A percentile compares a stretch with the other conserved stretches of the same genome.
phyloP scores from a whole-genome alignment of 495 filamentous ascomycete species.

The Copromyces sp. region DNA sequence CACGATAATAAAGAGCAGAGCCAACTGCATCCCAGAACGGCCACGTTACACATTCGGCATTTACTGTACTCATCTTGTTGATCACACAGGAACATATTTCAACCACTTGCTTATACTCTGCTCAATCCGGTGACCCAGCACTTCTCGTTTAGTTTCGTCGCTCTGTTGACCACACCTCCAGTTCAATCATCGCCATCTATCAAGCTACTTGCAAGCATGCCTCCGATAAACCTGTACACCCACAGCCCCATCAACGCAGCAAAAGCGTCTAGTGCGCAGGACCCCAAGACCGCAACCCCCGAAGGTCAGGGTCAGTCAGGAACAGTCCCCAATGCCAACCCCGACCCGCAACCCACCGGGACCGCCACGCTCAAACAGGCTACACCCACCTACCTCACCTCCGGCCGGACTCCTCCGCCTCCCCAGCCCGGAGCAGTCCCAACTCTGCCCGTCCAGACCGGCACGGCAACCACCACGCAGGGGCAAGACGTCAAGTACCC shows the following conservation, averaged over 20 bases:
- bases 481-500: neutral
- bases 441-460: constrained; percentile 9
- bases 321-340: constrained; percentile 25
- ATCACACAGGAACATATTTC: neutral
- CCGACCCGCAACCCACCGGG: constrained; percentile 35
- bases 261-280: constrained; percentile 36
- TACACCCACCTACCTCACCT: constrained; percentile 26
- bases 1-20: neutral
- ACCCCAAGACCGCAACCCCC: constrained; percentile 38
- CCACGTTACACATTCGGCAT: neutral
- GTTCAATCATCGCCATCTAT: neutral
- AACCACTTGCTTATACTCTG: neutral
- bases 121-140: neutral
- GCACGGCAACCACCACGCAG: neutral
- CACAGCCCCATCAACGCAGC: constrained; percentile 48
- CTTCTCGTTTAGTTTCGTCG: neutral
- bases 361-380: constrained; percentile 32
- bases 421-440: constrained; percentile 48
- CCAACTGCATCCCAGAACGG: neutral
- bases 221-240: constrained; percentile 49
- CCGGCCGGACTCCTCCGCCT: constrained; percentile 33
- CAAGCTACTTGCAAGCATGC: constrained; percentile 30
- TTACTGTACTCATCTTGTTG: neutral
- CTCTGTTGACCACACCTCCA: neutral
- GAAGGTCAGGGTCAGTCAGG: constrained; percentile 4